phyloP scores from a whole-genome alignment of 352 stramenopile genomes.

The Phytophthora meadii region DNA sequence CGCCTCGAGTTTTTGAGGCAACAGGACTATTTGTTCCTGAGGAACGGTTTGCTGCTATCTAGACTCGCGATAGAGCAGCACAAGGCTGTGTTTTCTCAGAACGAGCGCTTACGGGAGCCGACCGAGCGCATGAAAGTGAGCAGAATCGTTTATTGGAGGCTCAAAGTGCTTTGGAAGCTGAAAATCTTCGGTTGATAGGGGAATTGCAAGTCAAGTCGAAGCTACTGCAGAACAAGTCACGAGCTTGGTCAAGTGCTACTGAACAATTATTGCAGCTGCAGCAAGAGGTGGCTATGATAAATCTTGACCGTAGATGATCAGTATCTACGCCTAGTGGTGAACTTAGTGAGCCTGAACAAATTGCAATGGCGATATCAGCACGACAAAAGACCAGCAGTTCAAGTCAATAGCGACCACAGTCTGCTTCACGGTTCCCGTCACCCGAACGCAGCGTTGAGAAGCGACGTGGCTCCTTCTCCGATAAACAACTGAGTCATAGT shows the following conservation, averaged over 20 bases:
- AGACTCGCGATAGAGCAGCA: not conserved
- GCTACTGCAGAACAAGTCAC: conserved; percentile 84
- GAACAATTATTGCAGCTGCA: conserved; percentile 80
- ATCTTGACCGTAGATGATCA: conserved; percentile 52
- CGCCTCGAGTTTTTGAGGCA: too few relatives aligned
- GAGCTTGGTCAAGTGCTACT: conserved; percentile 80
- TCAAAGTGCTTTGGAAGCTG: conserved; percentile 68
- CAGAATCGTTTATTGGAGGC: conserved; percentile 64
- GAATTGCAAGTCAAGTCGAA: conserved; percentile 86
- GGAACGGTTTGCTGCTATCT: conserved; percentile 33
- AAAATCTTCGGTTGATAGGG: conserved; percentile 75
- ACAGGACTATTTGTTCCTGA: conserved; percentile 31
- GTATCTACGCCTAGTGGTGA: conserved; percentile 12
- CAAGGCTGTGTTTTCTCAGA: conserved; percentile 65
- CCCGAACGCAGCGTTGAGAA: conserved; percentile 34
- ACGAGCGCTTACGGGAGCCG: conserved; percentile 56
- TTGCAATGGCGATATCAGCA: conserved; percentile 32
- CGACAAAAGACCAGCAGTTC: conserved; percentile 16
- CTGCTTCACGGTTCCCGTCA: conserved; percentile 27
- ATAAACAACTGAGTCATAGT: conserved; percentile 1
- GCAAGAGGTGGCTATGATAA: conserved; percentile 85
- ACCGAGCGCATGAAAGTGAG: conserved; percentile 37
- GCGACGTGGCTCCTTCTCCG: conserved; percentile 29
- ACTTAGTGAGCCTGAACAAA: conserved; percentile 23
- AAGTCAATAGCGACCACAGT: conserved; percentile 32